Evolutionary conservation across 768 basidiomycete genomes (phyloP).

Genomic region (Boletellus ananas): DNA sequence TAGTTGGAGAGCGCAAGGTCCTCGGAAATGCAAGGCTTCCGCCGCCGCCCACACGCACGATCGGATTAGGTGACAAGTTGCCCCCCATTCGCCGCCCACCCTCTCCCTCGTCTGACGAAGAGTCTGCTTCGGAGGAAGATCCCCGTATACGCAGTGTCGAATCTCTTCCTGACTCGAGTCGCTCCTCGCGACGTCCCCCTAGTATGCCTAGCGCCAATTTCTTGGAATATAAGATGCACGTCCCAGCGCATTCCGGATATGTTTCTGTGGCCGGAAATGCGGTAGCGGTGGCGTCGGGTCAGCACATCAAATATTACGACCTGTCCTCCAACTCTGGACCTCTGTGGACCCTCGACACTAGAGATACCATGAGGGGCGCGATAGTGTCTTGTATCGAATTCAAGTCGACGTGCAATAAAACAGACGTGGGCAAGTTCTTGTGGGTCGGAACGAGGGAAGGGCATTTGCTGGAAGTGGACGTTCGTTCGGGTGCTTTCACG

Average conservation of each 20-base stretch:
- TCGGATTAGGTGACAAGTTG: constrained; percentile 64
- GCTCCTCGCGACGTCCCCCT: constrained; percentile 56
- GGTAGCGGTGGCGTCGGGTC: constrained; percentile 54
- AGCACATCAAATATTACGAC: constrained; percentile 64
- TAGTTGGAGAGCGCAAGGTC: constrained; percentile 24
- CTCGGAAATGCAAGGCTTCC: constrained; percentile 42
- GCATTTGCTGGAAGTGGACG: constrained; percentile 78
- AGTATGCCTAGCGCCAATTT: constrained; percentile 29
- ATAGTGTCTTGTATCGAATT: constrained; percentile 80
- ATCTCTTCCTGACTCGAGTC: constrained; percentile 63
- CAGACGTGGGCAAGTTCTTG: constrained; percentile 56
- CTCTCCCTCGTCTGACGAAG: constrained; percentile 46
- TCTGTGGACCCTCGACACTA: constrained; percentile 53
- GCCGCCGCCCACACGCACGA: constrained; percentile 74
- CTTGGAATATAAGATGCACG: constrained; percentile 49
- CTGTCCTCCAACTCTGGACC: constrained; percentile 46
- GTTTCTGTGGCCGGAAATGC: constrained; percentile 54
- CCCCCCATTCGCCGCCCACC: constrained; percentile 54
- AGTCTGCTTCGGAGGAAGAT: constrained; percentile 62
- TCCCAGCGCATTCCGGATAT: constrained; percentile 50
- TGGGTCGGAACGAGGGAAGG: constrained; percentile 95
- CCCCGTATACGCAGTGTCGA: constrained; percentile 43
- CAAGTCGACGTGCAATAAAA: constrained; percentile 44
- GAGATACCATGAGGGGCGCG: constrained; percentile 61
- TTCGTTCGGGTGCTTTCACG: constrained; percentile 52